Conservation (phyloP, 352 stramenopile genomes). For the Globisporangium acanthophoron region DNA sequence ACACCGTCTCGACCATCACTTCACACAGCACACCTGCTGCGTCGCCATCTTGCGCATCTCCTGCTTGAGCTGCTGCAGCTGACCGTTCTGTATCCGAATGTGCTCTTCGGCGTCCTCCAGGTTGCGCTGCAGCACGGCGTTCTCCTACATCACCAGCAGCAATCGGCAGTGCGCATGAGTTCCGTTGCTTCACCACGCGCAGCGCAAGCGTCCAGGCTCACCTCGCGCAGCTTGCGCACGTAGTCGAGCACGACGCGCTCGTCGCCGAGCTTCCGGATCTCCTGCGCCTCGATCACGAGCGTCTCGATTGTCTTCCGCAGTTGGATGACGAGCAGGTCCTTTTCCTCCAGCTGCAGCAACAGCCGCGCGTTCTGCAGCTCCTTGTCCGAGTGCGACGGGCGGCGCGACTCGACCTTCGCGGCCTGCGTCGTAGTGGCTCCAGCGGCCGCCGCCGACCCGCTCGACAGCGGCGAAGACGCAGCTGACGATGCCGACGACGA, state of each 20-base stretch:
- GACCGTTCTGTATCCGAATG: constrained; percentile 69
- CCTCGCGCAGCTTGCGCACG: constrained; percentile 74
- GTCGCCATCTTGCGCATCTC: constrained; percentile 51
- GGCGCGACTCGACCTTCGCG: background rate
- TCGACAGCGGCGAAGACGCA: constrained; percentile 2
- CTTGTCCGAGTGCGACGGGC: constrained; percentile 1
- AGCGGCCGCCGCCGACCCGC: background rate
- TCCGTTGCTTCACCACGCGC: background rate
- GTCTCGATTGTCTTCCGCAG: constrained; percentile 76
- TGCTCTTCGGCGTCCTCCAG: constrained; percentile 74
- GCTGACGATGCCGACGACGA: background rate
- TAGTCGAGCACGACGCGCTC: constrained; percentile 79
- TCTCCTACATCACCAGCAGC: constrained; percentile 32
- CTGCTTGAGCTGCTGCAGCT: constrained; percentile 70
- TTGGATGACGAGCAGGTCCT: constrained; percentile 74
- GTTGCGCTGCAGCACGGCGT: constrained; percentile 50
- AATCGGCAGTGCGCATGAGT: background rate
- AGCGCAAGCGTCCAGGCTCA: constrained; percentile 8
- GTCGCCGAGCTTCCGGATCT: constrained; percentile 75
- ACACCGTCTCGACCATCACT: background rate
- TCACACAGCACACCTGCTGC: constrained; percentile 20
- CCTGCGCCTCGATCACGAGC: constrained; percentile 66
- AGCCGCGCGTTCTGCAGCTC: constrained; percentile 26
- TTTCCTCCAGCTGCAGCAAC: constrained; percentile 75
- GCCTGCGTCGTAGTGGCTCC: background rate